These are phyloP conservation scores for Marasmius sp. DNA, from an alignment of 1,284 basidiomycete genomes.

Conservation along the genomic window DNA sequence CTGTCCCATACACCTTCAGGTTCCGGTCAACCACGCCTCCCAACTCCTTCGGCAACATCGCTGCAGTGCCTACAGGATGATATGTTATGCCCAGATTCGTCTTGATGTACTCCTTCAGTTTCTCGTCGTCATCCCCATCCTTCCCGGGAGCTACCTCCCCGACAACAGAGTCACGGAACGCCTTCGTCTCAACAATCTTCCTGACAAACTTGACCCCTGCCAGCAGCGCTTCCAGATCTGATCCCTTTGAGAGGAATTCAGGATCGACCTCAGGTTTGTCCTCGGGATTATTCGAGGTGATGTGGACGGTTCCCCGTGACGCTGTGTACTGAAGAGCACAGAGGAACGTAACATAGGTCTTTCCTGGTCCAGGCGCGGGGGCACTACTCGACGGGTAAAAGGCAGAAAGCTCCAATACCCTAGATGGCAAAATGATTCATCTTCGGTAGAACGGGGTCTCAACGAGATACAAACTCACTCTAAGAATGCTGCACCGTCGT, in stretches of 20 bases:
- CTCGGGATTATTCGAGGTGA: constrained; percentile 29
- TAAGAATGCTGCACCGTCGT: background rate
- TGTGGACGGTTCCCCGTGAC: constrained; percentile 13
- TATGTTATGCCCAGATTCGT: constrained; percentile 1
- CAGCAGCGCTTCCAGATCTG: constrained; percentile 33
- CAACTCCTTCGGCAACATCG: constrained; percentile 47
- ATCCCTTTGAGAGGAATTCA: constrained; percentile 32
- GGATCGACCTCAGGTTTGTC: constrained; percentile 38
- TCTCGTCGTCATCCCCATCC: constrained; percentile 8
- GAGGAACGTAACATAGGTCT: background rate
- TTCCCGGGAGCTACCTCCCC: constrained; percentile 16
- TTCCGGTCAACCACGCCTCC: constrained; percentile 26
- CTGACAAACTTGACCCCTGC: constrained; percentile 35
- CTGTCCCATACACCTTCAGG: constrained; percentile 52
- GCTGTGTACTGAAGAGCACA: background rate
- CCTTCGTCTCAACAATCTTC: constrained; percentile 21
- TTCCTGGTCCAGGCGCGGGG: constrained; percentile 10
- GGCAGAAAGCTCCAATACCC: background rate
- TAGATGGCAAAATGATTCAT: background rate
- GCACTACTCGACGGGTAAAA: background rate
- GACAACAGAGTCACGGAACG: constrained; percentile 20
- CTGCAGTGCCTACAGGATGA: constrained; percentile 26
- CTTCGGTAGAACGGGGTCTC: background rate
- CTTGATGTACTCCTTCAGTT: constrained; percentile 14
- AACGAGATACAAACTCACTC: background rate